Conservation (phyloP, 345 rosid species). For the Camelina neglecta region DNA sequence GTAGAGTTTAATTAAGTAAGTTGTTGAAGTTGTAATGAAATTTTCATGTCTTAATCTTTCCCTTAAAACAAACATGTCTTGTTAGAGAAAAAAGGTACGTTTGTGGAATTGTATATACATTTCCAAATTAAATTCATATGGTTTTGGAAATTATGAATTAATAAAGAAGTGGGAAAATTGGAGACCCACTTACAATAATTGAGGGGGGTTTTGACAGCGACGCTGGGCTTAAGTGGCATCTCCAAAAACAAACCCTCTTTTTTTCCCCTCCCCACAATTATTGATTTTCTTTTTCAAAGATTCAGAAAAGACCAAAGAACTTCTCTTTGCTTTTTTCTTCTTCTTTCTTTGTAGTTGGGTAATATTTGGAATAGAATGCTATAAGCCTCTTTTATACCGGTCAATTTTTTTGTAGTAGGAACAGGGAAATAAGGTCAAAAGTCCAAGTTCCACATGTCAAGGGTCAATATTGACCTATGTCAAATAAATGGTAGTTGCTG, state of each 20-base stretch:
- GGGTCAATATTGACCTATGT: constrained; percentile 37
- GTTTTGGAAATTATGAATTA: constrained; percentile 35
- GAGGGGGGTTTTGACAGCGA: constrained; percentile 39
- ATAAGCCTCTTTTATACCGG: constrained; percentile 13
- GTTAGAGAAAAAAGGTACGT: constrained; percentile 20
- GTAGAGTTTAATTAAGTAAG: constrained; percentile 16
- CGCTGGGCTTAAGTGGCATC: constrained; percentile 46
- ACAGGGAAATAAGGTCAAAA: constrained; percentile 25
- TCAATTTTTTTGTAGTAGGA: constrained; percentile 19
- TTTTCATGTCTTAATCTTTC: not conserved
- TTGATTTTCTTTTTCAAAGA: constrained; percentile 41
- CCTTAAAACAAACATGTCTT: constrained; percentile 10
- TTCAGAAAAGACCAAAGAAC: constrained; percentile 42
- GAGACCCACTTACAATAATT: constrained; percentile 44
- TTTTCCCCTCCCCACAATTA: constrained; percentile 39
- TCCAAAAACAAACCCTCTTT: constrained; percentile 37
- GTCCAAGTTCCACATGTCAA: constrained; percentile 27
- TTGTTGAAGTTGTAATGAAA: constrained; percentile 23
- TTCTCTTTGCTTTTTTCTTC: not conserved
- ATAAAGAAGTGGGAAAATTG: constrained; percentile 33
- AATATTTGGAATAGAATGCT: constrained; percentile 26
- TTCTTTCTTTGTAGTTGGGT: constrained; percentile 20
- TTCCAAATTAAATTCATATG: not conserved
- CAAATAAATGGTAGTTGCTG: not conserved
- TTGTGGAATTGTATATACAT: constrained; percentile 29